These are phyloP conservation scores for Cordyceps militaris DNA, from an alignment of 2,329 filamentous ascomycete genomes.

Conservation along the genomic window DNA sequence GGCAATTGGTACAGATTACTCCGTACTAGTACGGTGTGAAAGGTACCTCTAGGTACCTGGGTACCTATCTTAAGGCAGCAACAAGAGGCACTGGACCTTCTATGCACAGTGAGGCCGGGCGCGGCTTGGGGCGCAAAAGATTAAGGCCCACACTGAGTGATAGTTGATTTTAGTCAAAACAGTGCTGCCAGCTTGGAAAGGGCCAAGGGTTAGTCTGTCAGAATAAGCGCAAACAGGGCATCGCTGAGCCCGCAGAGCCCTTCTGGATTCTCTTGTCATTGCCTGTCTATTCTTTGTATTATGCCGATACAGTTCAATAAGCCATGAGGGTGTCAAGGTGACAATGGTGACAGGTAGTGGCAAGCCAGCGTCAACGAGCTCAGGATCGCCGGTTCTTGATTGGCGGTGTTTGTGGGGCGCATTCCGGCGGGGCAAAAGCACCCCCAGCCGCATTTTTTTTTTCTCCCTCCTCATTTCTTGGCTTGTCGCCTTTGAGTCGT, in stretches of 20 bases:
- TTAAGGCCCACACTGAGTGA: background rate
- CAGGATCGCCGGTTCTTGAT: background rate
- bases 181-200: background rate
- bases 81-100: background rate
- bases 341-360: constrained; percentile 5
- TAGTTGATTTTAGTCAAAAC: background rate
- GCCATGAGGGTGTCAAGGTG: background rate
- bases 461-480: background rate
- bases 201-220: background rate
- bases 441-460: constrained; percentile 8
- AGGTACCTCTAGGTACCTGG: background rate
- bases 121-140: constrained; percentile 3
- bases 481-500: background rate
- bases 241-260: background rate
- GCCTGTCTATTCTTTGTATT: background rate
- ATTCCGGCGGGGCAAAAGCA: constrained; percentile 9
- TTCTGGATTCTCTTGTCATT: background rate
- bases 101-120: background rate
- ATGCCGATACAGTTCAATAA: background rate
- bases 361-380: constrained; percentile 3
- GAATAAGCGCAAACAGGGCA: background rate
- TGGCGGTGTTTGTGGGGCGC: background rate
- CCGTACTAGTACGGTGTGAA: too few species aligned
- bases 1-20: too few species aligned
- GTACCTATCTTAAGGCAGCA: background rate